These are phyloP conservation scores for Mycena rosella DNA, from an alignment of 768 basidiomycete genomes.

Conservation along the genomic window DNA sequence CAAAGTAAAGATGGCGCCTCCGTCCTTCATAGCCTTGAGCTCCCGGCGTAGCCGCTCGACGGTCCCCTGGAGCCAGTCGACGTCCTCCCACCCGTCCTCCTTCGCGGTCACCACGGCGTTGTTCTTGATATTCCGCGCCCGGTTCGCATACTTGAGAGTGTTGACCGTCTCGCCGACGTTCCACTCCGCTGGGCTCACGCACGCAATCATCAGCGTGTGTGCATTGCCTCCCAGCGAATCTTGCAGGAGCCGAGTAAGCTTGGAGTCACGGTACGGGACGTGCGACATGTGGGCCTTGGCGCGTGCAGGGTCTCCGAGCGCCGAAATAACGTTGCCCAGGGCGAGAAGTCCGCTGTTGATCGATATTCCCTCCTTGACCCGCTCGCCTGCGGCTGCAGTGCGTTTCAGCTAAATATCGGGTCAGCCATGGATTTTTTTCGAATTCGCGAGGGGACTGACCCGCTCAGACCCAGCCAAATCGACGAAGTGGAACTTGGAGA, in stretches of 20 bases:
- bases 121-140: slow-evolving; percentile 98
- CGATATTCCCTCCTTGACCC: slow-evolving; percentile 98
- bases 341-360: slow-evolving; percentile 98
- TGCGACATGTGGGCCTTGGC: slow-evolving; percentile 89
- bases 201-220: slow-evolving; percentile 99
- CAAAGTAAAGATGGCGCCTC: slow-evolving; percentile 53
- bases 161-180: slow-evolving; percentile 95
- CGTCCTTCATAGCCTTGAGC: slow-evolving; percentile 83
- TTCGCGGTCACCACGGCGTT: slow-evolving; percentile 91
- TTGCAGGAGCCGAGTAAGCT: slow-evolving; percentile 95
- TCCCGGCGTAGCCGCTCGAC: slow-evolving; percentile 90
- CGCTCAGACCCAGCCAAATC: slow-evolving; percentile 98
- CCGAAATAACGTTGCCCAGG: slow-evolving; percentile 98
- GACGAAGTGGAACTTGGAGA: slow-evolving; percentile 98
- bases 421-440: slow-evolving; percentile 30
- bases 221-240: slow-evolving; percentile 98
- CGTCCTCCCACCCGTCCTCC: slow-evolving; percentile 98
- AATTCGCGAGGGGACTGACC: slow-evolving; percentile 59
- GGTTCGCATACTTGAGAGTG: slow-evolving; percentile 96
- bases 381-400: slow-evolving; percentile 95
- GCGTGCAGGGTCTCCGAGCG: slow-evolving; percentile 92
- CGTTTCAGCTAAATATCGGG: slow-evolving; percentile 80
- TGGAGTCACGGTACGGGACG: slow-evolving; percentile 98
- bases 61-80: slow-evolving; percentile 94
- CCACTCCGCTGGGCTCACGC: slow-evolving; percentile 96